Conservation (phyloP, 768 basidiomycete genomes). For the Russula lepida region DNA sequence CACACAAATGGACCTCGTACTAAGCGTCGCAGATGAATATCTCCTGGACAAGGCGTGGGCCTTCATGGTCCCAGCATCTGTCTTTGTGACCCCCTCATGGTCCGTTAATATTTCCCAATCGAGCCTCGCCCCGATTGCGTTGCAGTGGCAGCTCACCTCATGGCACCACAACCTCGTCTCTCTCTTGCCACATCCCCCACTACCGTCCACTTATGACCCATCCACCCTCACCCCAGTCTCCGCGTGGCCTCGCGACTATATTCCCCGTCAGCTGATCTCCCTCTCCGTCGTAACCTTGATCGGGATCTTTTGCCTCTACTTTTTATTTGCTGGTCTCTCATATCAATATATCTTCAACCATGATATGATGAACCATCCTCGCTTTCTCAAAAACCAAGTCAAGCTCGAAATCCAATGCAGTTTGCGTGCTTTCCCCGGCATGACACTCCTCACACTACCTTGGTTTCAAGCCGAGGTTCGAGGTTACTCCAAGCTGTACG, state of each 20-base stretch:
- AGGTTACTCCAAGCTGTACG: conserved; percentile 75
- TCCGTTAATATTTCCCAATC: conserved; percentile 16
- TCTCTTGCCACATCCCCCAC: conserved; percentile 48
- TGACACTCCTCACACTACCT: conserved; percentile 80
- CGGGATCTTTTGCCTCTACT: conserved; percentile 83
- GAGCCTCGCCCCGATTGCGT: conserved; percentile 26
- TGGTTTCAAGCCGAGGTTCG: conserved; percentile 92
- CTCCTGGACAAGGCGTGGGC: conserved; percentile 78
- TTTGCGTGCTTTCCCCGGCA: conserved; percentile 69
- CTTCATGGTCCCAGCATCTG: conserved; percentile 49
- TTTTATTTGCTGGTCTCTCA: conserved; percentile 76
- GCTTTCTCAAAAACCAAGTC: conserved; percentile 86
- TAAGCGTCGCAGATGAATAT: conserved; percentile 59
- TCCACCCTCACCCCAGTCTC: conserved; percentile 36
- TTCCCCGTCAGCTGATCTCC: conserved; percentile 72
- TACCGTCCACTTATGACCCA: conserved; percentile 27
- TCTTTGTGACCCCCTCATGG: conserved; percentile 23
- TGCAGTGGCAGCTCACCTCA: conserved; percentile 23
- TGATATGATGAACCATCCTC: conserved; percentile 90
- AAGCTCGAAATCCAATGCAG: conserved; percentile 68
- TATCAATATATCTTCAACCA: conserved; percentile 88
- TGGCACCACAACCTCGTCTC: conserved; percentile 46
- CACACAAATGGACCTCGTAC: conserved; percentile 71
- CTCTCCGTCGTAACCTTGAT: conserved; percentile 62
- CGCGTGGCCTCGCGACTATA: conserved; percentile 79